Evolutionary conservation across 1,139 yeast genomes (phyloP).

Genomic region (Waltiozyma solani): DNA sequence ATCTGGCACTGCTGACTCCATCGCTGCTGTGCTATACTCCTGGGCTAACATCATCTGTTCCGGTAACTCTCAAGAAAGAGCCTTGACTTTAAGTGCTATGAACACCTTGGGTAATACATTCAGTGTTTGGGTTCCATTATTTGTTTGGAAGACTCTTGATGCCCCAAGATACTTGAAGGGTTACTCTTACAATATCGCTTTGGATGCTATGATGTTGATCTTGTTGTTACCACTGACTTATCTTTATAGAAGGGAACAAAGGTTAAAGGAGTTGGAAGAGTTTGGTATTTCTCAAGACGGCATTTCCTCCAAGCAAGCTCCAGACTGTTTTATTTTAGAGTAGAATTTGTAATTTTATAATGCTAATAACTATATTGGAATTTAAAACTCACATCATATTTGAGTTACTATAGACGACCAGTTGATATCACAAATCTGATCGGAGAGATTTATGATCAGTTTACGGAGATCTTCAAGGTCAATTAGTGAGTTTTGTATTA

Average conservation of each 20-base stretch:
- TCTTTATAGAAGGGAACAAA: conserved; percentile 2
- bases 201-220: conserved; percentile 9
- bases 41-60: conserved; percentile 26
- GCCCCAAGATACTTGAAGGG: conserved; percentile 45
- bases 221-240: conserved; percentile 3
- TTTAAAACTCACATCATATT: too few species aligned
- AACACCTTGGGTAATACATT: conserved; percentile 39
- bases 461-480: too few species aligned
- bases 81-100: conserved; percentile 27
- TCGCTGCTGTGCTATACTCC: conserved; percentile 28
- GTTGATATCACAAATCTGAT: too few species aligned
- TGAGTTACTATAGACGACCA: too few species aligned
- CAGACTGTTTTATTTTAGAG: too few species aligned
- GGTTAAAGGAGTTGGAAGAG: not conserved
- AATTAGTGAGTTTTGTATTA: too few species aligned
- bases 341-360: too few species aligned
- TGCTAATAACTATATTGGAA: too few species aligned
- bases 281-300: not conserved
- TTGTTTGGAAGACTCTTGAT: conserved; percentile 48
- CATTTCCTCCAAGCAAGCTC: too few species aligned
- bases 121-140: conserved; percentile 31
- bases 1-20: conserved; percentile 25
- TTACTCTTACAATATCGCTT: conserved; percentile 30
- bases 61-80: conserved; percentile 26
- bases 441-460: too few species aligned